Base-by-base conservation (phyloP, 345 rosid genomes). In the Gossypioides kirkii region DNA sequence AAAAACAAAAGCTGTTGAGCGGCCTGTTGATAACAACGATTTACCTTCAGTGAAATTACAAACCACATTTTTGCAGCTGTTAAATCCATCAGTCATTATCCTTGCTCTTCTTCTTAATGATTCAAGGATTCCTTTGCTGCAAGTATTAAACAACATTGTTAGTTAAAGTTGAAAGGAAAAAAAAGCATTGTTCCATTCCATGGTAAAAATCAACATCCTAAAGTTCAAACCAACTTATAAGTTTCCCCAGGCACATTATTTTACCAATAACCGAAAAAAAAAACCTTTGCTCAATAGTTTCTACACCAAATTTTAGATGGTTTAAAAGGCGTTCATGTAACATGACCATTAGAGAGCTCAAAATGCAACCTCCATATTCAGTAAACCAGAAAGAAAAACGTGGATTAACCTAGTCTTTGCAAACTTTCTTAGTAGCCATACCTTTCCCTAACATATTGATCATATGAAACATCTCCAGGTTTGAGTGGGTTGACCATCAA, bases 1-100 rank as follows among this genome's bases (percentile, higher is more conserved):
- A n/a, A 61, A 61, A 9, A 60, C 14, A 5, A 16, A 11, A 18
- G 10, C 9, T 7, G 54, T 32, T 45, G 46, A 43, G 26, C 20
- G 18, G 18, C 2, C 23, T 12, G 17, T 38, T 22, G 61, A 66
- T 46, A 36, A 61, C 49, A 55, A 20, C 12, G 2, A 55, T 70
- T 64, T 77, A 90, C 99, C 99, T 88, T 95, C 98, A 1, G 98
- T 95, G 89, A 95, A 95, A 78, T 95, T 95, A 78, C 99, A 95
- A 32, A 91, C 89, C 1, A 95, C 98, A 71, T 95, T 95, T 80
- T 82, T 89, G 90, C 98, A 91, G 90, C 94, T 92, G 89, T 95
- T 92, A 84, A 95, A 95, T 79, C 99, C 98, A 70, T 95, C 99
- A 53, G 99, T 95, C 99, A 95, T 95, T 26, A 95, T 70, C 78